These are phyloP conservation scores for Eremomyces bilateralis DNA, from an alignment of 495 filamentous ascomycete genomes.

Conservation along the genomic window DNA sequence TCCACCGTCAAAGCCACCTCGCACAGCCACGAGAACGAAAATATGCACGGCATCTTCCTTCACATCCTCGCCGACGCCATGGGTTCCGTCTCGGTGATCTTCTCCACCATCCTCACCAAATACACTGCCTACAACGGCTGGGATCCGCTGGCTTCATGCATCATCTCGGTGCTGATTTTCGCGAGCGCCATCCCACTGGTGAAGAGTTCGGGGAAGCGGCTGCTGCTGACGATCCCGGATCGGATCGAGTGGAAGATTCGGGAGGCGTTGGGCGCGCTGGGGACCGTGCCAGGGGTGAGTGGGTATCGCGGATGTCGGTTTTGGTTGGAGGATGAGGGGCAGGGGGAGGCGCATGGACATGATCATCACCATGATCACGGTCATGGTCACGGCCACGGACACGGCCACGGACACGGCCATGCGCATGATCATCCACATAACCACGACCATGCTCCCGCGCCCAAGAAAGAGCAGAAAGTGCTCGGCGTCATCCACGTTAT, in stretches of 20 bases:
- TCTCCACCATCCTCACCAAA: slow-evolving; percentile 72
- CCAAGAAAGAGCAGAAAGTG: slow-evolving; percentile 9
- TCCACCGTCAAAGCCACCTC: slow-evolving; percentile 17
- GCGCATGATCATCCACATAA: neutral
- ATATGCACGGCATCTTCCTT: slow-evolving; percentile 97
- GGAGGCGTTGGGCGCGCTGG: slow-evolving; percentile 64
- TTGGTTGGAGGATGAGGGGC: slow-evolving; percentile 64
- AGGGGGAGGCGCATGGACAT: slow-evolving; percentile 13
- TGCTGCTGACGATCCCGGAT: slow-evolving; percentile 67
- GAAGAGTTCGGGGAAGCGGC: slow-evolving; percentile 52
- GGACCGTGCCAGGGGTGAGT: slow-evolving; percentile 60
- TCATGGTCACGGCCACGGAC: slow-evolving; percentile 7
- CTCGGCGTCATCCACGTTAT: slow-evolving; percentile 22
- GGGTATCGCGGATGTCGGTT: slow-evolving; percentile 79
- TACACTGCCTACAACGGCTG: slow-evolving; percentile 81
- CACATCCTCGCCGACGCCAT: slow-evolving; percentile 91
- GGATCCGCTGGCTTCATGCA: slow-evolving; percentile 80
- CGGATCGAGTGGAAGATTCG: slow-evolving; percentile 77
- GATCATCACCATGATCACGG: slow-evolving; percentile 13
- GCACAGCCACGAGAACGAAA: slow-evolving; percentile 47
- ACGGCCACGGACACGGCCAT: slow-evolving; percentile 8
- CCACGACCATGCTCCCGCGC: slow-evolving; percentile 7
- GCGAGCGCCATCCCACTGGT: slow-evolving; percentile 74
- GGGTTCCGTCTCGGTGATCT: slow-evolving; percentile 82
- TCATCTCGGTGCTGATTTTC: slow-evolving; percentile 87